Percentiles rank a stretch among this genome's conserved stretches.
These are phyloP conservation scores for Tylopilus subfusipes DNA, from an alignment of 768 basidiomycete species.

Conservation along the genomic window DNA sequence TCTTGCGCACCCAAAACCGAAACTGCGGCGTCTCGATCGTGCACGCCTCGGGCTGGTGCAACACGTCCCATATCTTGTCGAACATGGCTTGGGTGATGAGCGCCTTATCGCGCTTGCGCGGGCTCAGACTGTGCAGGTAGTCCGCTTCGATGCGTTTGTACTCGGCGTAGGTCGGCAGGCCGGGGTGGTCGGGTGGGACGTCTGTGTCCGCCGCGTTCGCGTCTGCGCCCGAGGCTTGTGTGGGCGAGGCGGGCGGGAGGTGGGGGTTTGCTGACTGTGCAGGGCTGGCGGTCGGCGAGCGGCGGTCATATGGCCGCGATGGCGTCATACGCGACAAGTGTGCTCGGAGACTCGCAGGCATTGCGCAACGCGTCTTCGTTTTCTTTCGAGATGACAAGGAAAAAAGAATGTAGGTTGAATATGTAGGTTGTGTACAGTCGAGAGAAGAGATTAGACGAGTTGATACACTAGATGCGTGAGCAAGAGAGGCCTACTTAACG, in stretches of 20 bases:
- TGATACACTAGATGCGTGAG: conserved; percentile 7
- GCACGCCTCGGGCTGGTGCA: conserved; percentile 48
- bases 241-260: neutral
- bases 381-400: neutral
- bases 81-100: conserved; percentile 70
- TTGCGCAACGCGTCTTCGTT: conserved; percentile 1
- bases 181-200: conserved; percentile 31
- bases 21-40: conserved; percentile 61
- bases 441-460: conserved; percentile 14
- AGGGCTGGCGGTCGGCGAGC: conserved; percentile 11
- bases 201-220: neutral
- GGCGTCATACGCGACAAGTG: conserved; percentile 3
- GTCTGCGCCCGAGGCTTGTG: neutral
- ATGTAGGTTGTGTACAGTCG: conserved; percentile 26
- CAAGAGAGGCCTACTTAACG: conserved; percentile 1
- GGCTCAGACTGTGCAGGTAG: conserved; percentile 58
- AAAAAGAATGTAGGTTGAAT: conserved; percentile 13
- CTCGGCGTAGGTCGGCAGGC: conserved; percentile 59
- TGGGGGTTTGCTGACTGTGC: neutral
- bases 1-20: conserved; percentile 81
- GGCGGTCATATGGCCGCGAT: conserved; percentile 24
- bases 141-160: conserved; percentile 56
- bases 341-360: conserved; percentile 22
- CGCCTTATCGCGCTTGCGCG: conserved; percentile 61
- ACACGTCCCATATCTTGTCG: conserved; percentile 67